Percentiles rank a stretch among this genome's conserved stretches.
Conservation (phyloP, 441 rosid genomes). For the Eruca vesicaria region DNA sequence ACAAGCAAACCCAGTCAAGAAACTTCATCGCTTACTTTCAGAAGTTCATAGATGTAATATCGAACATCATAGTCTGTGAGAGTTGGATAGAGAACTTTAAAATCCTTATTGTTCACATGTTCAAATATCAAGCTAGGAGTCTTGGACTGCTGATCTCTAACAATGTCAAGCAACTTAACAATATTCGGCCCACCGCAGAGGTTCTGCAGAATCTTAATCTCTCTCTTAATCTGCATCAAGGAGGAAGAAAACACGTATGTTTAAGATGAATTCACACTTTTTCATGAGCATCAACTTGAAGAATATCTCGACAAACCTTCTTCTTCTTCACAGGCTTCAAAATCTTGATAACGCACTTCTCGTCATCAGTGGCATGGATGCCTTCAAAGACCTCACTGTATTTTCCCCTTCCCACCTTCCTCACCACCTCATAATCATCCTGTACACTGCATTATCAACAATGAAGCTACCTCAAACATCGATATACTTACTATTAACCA, state of each 20-base stretch:
- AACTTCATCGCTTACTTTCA: slow-evolving; percentile 54
- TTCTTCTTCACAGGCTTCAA: slow-evolving; percentile 99
- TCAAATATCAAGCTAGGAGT: slow-evolving; percentile 97
- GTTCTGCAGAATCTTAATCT: slow-evolving; percentile 94
- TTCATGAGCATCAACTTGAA: slow-evolving; percentile 21
- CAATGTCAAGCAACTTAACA: slow-evolving; percentile 91
- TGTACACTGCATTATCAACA: slow-evolving; percentile 61
- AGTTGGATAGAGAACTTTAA: slow-evolving; percentile 92
- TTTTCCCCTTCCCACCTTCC: slow-evolving; percentile 96
- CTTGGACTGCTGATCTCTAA: slow-evolving; percentile 98
- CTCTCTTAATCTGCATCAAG: slow-evolving; percentile 85
- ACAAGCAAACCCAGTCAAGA: background rate
- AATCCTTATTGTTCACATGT: slow-evolving; percentile 92
- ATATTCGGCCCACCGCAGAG: slow-evolving; percentile 98
- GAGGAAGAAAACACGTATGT: background rate
- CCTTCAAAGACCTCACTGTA: slow-evolving; percentile 99
- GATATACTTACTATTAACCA: background rate
- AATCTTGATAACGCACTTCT: slow-evolving; percentile 91
- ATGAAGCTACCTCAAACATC: background rate
- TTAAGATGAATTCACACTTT: background rate
- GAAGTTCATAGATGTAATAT: slow-evolving; percentile 86
- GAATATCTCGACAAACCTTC: slow-evolving; percentile 64
- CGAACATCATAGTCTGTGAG: slow-evolving; percentile 87
- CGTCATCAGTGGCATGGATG: slow-evolving; percentile 68
- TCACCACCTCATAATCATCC: slow-evolving; percentile 95